Conservation (phyloP, 305 asterid genomes). For the Fraxinus velutina region DNA sequence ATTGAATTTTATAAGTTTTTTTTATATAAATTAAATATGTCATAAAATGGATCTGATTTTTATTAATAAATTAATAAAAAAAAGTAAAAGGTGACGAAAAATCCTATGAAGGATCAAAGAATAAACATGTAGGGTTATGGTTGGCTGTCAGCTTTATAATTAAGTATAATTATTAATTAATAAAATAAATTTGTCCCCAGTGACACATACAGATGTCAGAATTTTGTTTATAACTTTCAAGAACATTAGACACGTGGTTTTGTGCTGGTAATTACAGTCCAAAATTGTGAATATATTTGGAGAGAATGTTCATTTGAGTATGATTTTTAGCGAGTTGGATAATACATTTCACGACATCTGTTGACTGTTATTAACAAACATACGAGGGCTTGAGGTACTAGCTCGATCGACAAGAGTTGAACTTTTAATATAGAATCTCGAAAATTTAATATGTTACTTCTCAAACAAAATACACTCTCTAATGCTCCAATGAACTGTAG, state of each 20-base stretch:
- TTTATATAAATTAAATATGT: too few species aligned
- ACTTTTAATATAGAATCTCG: too few species aligned
- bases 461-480: neutral
- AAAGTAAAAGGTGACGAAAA: conserved; percentile 13
- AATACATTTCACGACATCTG: too few species aligned
- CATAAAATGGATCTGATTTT: neutral
- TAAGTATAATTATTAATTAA: neutral
- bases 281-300: conserved; percentile 19
- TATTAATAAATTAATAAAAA: neutral
- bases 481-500: neutral
- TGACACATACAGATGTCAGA: conserved; percentile 16
- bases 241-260: neutral
- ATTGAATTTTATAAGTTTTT: neutral
- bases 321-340: too few species aligned
- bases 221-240: neutral
- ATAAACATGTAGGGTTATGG: conserved; percentile 15
- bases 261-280: neutral
- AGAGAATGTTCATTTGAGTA: neutral
- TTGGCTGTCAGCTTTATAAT: conserved; percentile 19
- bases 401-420: too few species aligned
- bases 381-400: too few species aligned
- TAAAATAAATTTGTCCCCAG: conserved; percentile 22
- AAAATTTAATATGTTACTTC: neutral
- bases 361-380: too few species aligned
- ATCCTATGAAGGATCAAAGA: conserved; percentile 26